Conservation (phyloP, 345 rosid genomes). For the Gossypium thurberi region DNA sequence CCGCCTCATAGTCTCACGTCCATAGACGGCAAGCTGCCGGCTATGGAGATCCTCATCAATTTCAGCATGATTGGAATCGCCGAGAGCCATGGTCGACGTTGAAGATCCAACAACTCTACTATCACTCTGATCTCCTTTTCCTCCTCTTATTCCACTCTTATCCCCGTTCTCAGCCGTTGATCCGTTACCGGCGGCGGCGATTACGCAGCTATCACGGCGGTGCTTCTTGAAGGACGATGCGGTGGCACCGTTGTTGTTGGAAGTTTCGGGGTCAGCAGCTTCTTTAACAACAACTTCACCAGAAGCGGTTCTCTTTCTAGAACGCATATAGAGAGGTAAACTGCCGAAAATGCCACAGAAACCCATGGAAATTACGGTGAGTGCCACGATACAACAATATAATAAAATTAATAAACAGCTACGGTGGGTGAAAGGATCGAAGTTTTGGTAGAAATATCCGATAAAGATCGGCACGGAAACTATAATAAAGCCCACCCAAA, state of each 20-base stretch:
- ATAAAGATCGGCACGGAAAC: conserved; percentile 25
- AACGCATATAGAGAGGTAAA: conserved; percentile 88
- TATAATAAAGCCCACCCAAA: conserved; percentile 28
- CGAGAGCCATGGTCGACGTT: conserved; percentile 57
- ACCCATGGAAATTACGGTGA: conserved; percentile 33
- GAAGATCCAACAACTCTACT: conserved; percentile 16
- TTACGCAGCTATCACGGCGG: conserved; percentile 23
- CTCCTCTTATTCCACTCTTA: conserved; percentile 15
- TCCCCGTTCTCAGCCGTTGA: conserved; percentile 22
- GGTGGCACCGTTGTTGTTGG: conserved; percentile 18
- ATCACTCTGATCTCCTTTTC: conserved; percentile 18
- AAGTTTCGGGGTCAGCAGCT: conserved; percentile 35
- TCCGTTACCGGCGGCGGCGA: conserved; percentile 23
- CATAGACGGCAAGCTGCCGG: conserved; percentile 97
- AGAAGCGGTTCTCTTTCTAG: conserved; percentile 61
- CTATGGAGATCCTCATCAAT: conserved; percentile 99
- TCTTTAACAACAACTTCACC: conserved; percentile 49
- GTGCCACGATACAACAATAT: conserved; percentile 10
- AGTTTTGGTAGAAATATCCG: background rate
- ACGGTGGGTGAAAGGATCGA: background rate
- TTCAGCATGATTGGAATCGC: conserved; percentile 57
- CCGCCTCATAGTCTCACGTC: conserved; percentile 95
- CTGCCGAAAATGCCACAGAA: conserved; percentile 45
- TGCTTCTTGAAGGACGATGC: conserved; percentile 55
- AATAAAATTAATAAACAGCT: conserved; percentile 7